A percentile compares a stretch with the other conserved stretches of the same genome.
Evolutionary conservation across 2,329 filamentous ascomycete species (phyloP).

Genomic region (Claviceps purpurea): DNA sequence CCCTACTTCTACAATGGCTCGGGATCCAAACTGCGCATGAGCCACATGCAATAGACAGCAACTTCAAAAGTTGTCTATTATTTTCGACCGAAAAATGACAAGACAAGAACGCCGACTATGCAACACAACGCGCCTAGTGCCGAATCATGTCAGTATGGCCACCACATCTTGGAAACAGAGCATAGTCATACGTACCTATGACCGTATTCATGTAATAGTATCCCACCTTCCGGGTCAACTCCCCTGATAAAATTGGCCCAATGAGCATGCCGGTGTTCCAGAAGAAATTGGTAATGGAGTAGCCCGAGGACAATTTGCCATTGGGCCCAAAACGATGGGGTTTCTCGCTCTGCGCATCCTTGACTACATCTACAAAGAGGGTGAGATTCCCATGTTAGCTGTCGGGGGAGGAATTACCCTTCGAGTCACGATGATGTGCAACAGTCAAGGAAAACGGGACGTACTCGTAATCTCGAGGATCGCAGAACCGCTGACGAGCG

Average conservation of each 20-base stretch:
- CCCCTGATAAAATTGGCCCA: neutral
- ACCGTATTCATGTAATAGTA: neutral
- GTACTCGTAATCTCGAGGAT: slow-evolving; percentile 1
- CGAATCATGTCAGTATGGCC: neutral
- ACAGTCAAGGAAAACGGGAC: neutral
- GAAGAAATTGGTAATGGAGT: neutral
- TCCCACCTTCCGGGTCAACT: neutral
- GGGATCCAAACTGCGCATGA: too few relatives aligned
- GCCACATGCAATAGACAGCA: too few relatives aligned
- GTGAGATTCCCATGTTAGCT: neutral
- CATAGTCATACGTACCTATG: neutral
- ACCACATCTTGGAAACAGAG: too few relatives aligned
- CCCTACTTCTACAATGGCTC: too few relatives aligned
- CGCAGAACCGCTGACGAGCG: neutral
- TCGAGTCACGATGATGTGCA: too few relatives aligned
- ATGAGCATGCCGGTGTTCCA: neutral
- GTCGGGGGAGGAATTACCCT: neutral
- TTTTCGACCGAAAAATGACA: neutral
- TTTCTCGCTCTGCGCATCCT: neutral
- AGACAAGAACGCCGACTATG: neutral
- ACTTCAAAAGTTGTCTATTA: neutral
- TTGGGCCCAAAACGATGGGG: neutral
- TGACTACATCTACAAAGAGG: neutral
- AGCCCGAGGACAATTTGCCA: neutral
- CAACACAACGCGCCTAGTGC: neutral